Conservation (phyloP, 176 grass and related monocot species). For the Themeda triandra region DNA sequence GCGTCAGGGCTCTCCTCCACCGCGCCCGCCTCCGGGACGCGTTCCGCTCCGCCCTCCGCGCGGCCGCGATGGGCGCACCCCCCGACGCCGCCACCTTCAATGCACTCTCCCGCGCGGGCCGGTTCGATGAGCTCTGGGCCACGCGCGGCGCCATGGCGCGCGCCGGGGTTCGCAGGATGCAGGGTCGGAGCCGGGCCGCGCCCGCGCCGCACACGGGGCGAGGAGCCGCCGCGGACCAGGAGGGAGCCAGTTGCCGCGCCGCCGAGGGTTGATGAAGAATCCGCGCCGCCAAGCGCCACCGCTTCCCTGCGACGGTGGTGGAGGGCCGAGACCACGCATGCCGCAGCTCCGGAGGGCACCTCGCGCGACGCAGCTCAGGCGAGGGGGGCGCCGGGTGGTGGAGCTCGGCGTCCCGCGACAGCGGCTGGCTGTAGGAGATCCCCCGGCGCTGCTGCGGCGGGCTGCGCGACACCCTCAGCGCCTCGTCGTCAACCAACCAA, state of each 20-base stretch:
- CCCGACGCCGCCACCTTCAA: slow-evolving; percentile 63
- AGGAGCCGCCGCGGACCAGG: too few species aligned
- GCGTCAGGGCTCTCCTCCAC: slow-evolving; percentile 64
- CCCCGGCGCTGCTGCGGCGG: slow-evolving; percentile 38
- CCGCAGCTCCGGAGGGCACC: too few species aligned
- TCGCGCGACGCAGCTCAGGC: too few species aligned
- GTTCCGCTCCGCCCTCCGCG: slow-evolving; percentile 43
- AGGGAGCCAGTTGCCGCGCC: too few species aligned
- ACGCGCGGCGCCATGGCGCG: slow-evolving; percentile 50
- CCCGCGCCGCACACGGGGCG: too few species aligned
- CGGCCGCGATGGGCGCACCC: slow-evolving; percentile 33
- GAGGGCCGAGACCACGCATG: too few species aligned
- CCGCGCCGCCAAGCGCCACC: too few species aligned
- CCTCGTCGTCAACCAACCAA: slow-evolving; percentile 32
- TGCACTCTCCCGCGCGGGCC: slow-evolving; percentile 36
- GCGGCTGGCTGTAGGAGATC: slow-evolving; percentile 89
- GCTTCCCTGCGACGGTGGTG: too few species aligned
- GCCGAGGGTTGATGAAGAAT: too few species aligned
- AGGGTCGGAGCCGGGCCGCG: too few species aligned
- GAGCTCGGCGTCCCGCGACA: slow-evolving; percentile 51
- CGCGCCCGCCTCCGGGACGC: slow-evolving; percentile 44
- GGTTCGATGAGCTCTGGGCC: slow-evolving; percentile 59
- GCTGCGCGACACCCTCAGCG: slow-evolving; percentile 2
- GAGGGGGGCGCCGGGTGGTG: too few species aligned
- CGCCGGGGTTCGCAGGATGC: too few species aligned